Evolutionary conservation across 495 filamentous ascomycete genomes (phyloP).

Genomic region (Tricharina praecox): DNA sequence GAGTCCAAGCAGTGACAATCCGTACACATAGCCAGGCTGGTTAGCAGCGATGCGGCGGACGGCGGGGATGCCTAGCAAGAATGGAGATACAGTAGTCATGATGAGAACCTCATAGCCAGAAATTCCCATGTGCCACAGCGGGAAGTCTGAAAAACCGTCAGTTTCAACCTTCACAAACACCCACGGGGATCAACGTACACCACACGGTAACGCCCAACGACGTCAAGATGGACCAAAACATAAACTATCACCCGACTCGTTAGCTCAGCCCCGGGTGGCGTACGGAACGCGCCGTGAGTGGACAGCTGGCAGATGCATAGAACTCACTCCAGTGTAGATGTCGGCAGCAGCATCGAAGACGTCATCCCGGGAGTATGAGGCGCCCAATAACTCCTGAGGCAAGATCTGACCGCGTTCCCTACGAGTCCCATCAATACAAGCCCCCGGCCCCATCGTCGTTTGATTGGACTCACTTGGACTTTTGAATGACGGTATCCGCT

Average conservation of each 20-base stretch:
- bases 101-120: constrained; percentile 89
- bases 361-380: constrained; percentile 54
- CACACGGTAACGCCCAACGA: constrained; percentile 75
- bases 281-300: constrained; percentile 7
- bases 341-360: constrained; percentile 71
- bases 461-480: constrained; percentile 55
- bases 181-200: constrained; percentile 48
- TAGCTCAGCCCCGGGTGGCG: no score
- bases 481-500: constrained; percentile 65
- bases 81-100: constrained; percentile 64
- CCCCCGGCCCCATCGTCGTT: no score
- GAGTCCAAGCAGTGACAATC: constrained; percentile 63
- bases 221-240: constrained; percentile 91
- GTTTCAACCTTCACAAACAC: no score
- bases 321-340: constrained; percentile 89
- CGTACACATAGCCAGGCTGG: constrained; percentile 51
- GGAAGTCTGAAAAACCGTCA: constrained; percentile 50
- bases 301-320: constrained; percentile 29
- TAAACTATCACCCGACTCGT: constrained; percentile 42
- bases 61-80: constrained; percentile 56
- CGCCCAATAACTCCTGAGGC: constrained; percentile 42
- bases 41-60: constrained; percentile 49
- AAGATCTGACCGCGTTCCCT: constrained; percentile 52
- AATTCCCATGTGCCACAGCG: constrained; percentile 99
- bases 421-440: no score